A percentile compares a stretch with the other conserved stretches of the same genome.
Conservation (phyloP, 1,284 basidiomycete genomes). For the Irpex sp. region DNA sequence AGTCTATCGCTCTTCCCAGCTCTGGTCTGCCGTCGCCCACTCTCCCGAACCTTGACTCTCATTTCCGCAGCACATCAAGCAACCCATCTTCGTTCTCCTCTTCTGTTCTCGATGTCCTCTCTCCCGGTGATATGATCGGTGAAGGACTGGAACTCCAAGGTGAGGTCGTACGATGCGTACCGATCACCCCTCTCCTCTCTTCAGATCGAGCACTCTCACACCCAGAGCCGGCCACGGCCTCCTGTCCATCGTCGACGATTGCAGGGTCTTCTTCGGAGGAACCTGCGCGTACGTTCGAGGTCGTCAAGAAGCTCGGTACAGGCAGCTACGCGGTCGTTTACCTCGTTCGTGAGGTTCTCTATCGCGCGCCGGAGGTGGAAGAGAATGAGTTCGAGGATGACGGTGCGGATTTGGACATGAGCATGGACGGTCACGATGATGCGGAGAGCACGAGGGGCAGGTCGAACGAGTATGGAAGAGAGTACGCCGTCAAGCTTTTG, state of each 20-base stretch:
- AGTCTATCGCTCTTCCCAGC: constrained; percentile 15
- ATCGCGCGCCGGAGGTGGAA: constrained; percentile 34
- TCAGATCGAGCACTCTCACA: constrained; percentile 9
- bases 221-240: constrained; percentile 20
- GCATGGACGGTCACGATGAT: constrained; percentile 28
- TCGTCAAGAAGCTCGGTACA: constrained; percentile 80
- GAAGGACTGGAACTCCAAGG: constrained; percentile 61
- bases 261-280: constrained; percentile 35
- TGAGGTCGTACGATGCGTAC: constrained; percentile 56
- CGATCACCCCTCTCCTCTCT: constrained; percentile 19
- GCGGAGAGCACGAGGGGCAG: not conserved
- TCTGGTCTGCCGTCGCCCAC: constrained; percentile 9
- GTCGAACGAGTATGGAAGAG: constrained; percentile 57
- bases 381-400: constrained; percentile 41
- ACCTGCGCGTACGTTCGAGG: constrained; percentile 71
- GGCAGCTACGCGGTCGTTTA: constrained; percentile 95
- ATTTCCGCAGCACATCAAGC: constrained; percentile 22
- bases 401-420: constrained; percentile 54
- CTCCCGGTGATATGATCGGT: constrained; percentile 67
- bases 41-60: constrained; percentile 12
- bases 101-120: constrained; percentile 63
- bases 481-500: constrained; percentile 95
- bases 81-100: constrained; percentile 38
- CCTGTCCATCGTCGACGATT: constrained; percentile 13
- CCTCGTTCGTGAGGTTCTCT: constrained; percentile 82